Evolutionary conservation across 139 green algal genomes (phyloP).

Genomic region (Deuterostichococcus epilithicus): DNA sequence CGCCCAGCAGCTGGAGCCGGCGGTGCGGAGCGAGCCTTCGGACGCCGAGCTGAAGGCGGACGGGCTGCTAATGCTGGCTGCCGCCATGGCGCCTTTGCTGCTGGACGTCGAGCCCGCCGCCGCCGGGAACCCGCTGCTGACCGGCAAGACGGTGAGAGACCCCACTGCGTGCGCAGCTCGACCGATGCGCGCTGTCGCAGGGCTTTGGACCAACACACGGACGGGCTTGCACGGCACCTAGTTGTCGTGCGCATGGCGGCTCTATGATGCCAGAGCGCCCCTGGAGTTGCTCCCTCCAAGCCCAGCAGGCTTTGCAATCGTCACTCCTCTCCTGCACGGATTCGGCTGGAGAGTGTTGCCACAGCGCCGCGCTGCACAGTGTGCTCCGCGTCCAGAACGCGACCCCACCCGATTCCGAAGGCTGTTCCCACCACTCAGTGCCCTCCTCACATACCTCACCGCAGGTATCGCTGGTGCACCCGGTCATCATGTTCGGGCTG

Average conservation of each 20-base stretch:
- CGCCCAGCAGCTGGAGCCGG: background rate
- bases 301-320: no score
- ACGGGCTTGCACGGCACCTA: no score
- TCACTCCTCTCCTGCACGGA: no score
- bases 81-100: conserved; percentile 7
- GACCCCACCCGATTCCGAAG: background rate
- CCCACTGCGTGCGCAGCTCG: no score
- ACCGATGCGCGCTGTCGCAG: background rate
- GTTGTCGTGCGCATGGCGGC: no score
- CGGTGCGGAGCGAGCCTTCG: background rate
- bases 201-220: no score
- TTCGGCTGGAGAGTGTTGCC: no score
- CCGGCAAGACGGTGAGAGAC: background rate
- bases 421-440: background rate
- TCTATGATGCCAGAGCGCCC: no score
- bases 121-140: conserved; percentile 15
- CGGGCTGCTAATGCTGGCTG: background rate
- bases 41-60: background rate
- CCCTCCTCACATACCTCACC: background rate
- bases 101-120: conserved; percentile 11
- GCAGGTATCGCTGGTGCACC: conserved; percentile 65
- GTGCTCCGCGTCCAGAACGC: background rate
- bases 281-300: no score
- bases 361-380: no score
- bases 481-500: conserved; percentile 78